Base-by-base conservation (phyloP, 2,329 filamentous ascomycete genomes). In the Pseudocercospora vitis region DNA sequence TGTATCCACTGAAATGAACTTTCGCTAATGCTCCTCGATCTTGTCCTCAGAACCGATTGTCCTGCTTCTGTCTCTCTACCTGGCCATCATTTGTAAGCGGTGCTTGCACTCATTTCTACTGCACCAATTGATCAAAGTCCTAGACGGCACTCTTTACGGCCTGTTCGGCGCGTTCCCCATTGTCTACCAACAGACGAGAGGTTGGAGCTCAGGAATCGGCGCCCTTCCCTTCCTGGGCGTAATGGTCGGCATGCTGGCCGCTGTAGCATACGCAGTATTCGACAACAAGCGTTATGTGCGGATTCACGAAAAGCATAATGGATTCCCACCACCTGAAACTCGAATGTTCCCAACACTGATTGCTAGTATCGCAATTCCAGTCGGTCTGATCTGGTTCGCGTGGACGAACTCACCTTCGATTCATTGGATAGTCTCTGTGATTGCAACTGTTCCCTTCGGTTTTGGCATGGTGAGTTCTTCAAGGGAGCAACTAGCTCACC, bases 21-120 rank as follows among this genome's bases (percentile, higher is more conserved):
- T n/a, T n/a, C n/a, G n/a, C n/a, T n/a, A n/a, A n/a, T n/a, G n/a
- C n/a, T n/a, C n/a, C n/a, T n/a, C n/a, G n/a, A n/a, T n/a, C n/a
- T n/a, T n/a, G n/a, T n/a, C n/a, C n/a, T n/a, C n/a, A n/a, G 86
- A 89, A 65, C 86, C 86, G 2, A 88, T 87, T 57, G 82, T 87
- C 19, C 66, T 86, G 9, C 71, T 87, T 7, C 74, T 83, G 2
- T 81, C 79, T 35, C 73, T 87, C 18, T 88, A 87, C 72, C 79
- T 85, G 74, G 82, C 83, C 50, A 84, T 78, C 59, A 74, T 76
- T 53, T 77, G 31, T 37, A 12, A 24, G 47, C 26, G n/a, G 2
- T 19, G 14, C 9, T 6, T 12, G n/a, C 8, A 12, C 31, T n/a
- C 4, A 7, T 33, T n/a, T 14, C 12, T 33, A 14, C 4, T n/a